A percentile compares a stretch with the other conserved stretches of the same genome.
Conservation (phyloP, 1,139 yeast genomes). For the Candida neerlandica region DNA sequence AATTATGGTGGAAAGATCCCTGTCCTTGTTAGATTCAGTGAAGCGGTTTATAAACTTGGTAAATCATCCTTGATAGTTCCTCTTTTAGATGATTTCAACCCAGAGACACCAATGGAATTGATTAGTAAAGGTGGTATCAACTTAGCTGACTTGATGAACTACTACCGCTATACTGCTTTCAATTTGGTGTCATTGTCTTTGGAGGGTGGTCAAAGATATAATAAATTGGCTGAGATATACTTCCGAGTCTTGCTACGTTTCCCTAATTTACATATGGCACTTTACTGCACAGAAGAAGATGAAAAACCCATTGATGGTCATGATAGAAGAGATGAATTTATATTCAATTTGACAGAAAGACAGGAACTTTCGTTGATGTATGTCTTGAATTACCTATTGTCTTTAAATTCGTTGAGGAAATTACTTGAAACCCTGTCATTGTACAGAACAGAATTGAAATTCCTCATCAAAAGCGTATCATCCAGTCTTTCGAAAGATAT, state of each 20-base stretch:
- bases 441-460: constrained; percentile 24
- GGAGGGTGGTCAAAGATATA: constrained; percentile 11
- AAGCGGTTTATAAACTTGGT: constrained; percentile 28
- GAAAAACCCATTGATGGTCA: constrained; percentile 4
- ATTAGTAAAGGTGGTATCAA: constrained; percentile 19
- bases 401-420: constrained; percentile 24
- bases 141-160: constrained; percentile 26
- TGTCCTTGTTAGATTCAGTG: constrained; percentile 23
- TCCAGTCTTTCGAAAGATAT: constrained; percentile 28
- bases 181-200: constrained; percentile 18
- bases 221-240: constrained; percentile 27
- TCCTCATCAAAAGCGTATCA: constrained; percentile 26
- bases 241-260: constrained; percentile 28
- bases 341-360: constrained; percentile 23
- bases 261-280: constrained; percentile 25
- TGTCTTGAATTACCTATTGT: constrained; percentile 29
- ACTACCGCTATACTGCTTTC: constrained; percentile 35
- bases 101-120: constrained; percentile 26
- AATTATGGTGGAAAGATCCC: constrained; percentile 14
- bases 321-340: constrained; percentile 9
- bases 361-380: constrained; percentile 39
- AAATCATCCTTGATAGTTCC: constrained; percentile 22
- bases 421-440: constrained; percentile 21
- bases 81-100: constrained; percentile 20
- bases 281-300: constrained; percentile 12